Percentiles rank a stretch among this genome's conserved stretches.
These are phyloP conservation scores for Excoecaria agallocha DNA, from an alignment of 345 rosid genomes.

Conservation along the genomic window DNA sequence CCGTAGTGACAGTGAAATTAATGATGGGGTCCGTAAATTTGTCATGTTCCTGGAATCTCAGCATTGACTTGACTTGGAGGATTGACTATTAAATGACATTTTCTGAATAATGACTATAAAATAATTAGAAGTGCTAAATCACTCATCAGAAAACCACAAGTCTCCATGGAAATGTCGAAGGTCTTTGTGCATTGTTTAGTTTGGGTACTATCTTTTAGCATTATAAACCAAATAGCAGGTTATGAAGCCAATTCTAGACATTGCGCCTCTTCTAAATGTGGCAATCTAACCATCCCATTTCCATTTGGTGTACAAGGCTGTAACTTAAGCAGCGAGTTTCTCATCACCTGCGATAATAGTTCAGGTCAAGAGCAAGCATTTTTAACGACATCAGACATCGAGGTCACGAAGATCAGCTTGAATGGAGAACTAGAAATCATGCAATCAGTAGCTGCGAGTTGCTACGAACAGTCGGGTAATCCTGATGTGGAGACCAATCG, in stretches of 20 bases:
- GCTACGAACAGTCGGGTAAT: background rate
- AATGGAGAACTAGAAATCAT: background rate
- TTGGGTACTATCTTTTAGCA: too few relatives aligned
- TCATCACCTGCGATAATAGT: background rate
- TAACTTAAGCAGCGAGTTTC: background rate
- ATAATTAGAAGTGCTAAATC: too few relatives aligned
- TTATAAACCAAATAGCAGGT: background rate
- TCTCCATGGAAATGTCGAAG: too few relatives aligned
- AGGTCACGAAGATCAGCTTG: background rate
- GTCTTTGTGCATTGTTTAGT: too few relatives aligned
- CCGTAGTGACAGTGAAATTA: too few relatives aligned
- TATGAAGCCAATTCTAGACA: background rate
- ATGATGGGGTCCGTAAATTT: too few relatives aligned
- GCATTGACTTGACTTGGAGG: too few relatives aligned
- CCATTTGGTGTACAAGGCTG: background rate
- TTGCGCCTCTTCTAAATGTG: background rate
- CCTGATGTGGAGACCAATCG: too few relatives aligned
- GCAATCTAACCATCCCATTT: background rate
- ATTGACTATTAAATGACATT: too few relatives aligned
- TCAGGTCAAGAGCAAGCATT: background rate
- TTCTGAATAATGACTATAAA: too few relatives aligned
- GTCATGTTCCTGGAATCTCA: too few relatives aligned
- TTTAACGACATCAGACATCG: background rate
- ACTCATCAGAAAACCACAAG: too few relatives aligned
- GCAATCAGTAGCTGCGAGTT: background rate